Conservation (phyloP, 345 rosid species). For the Iberis pinnata region DNA sequence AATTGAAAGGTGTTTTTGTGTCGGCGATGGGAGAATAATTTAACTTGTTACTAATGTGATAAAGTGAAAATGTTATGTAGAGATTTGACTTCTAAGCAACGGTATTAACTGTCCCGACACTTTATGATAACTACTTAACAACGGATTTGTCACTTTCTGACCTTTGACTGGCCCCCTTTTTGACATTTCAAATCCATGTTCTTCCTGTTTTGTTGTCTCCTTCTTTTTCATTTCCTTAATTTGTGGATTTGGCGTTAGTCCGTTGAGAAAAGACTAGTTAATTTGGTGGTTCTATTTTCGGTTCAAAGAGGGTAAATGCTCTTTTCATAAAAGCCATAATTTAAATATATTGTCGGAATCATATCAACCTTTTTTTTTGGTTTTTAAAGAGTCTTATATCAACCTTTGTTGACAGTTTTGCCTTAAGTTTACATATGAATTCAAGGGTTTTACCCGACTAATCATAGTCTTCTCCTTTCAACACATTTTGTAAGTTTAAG, state of each 20-base stretch:
- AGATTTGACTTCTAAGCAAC: conserved; percentile 25
- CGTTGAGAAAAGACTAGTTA: conserved; percentile 5
- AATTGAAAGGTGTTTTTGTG: not conserved
- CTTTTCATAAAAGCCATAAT: conserved; percentile 15
- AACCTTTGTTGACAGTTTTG: conserved; percentile 12
- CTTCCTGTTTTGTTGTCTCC: conserved; percentile 27
- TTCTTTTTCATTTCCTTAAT: conserved; percentile 18
- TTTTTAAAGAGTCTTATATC: not conserved
- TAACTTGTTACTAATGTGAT: not conserved
- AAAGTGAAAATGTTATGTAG: conserved; percentile 18
- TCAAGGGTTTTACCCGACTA: conserved; percentile 22
- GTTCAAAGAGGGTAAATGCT: conserved; percentile 19
- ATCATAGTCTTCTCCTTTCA: conserved; percentile 21
- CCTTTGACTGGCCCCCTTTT: conserved; percentile 28
- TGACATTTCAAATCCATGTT: conserved; percentile 24
- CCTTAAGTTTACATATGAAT: conserved; percentile 14
- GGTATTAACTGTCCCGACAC: conserved; percentile 36
- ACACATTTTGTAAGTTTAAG: not conserved
- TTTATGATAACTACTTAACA: conserved; percentile 22
- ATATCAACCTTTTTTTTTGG: conserved; percentile 10
- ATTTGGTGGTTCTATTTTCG: conserved; percentile 2
- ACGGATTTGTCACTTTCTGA: conserved; percentile 27
- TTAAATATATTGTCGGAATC: conserved; percentile 22
- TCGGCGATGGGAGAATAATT: not conserved
- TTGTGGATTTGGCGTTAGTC: conserved; percentile 30